Evolutionary conservation across 2,329 filamentous ascomycete species (phyloP).

Genomic region (Ophiocordyceps camponoti-saundersi): DNA sequence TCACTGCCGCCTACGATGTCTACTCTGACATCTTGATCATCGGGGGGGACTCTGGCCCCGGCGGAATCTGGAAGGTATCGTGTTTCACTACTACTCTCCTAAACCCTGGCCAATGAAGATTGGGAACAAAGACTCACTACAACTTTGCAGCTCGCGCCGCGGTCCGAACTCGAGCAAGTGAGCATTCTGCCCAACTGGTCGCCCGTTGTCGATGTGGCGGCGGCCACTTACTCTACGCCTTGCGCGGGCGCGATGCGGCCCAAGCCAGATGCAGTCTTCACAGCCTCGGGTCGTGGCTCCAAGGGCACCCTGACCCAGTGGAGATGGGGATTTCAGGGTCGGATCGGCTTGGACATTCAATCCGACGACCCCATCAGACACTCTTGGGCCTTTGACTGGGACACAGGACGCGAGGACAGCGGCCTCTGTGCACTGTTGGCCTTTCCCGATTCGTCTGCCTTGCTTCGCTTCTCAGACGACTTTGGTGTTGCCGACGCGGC

Average conservation of each 20-base stretch:
- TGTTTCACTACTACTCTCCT: background rate
- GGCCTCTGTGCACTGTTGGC: slow-evolving; percentile 25
- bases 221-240: slow-evolving; percentile 18
- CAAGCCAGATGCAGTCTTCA: slow-evolving; percentile 39
- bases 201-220: slow-evolving; percentile 36
- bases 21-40: slow-evolving; percentile 65
- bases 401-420: slow-evolving; percentile 4
- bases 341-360: slow-evolving; percentile 41
- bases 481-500: slow-evolving; percentile 26
- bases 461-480: slow-evolving; percentile 31
- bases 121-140: slow-evolving; percentile 2
- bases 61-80: slow-evolving; percentile 53
- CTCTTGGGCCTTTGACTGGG: slow-evolving; percentile 31
- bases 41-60: slow-evolving; percentile 62
- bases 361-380: slow-evolving; percentile 29
- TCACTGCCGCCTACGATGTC: slow-evolving; percentile 54
- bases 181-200: slow-evolving; percentile 46
- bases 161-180: slow-evolving; percentile 26
- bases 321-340: slow-evolving; percentile 52
- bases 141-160: slow-evolving; percentile 29
- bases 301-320: slow-evolving; percentile 51
- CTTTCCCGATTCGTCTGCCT: slow-evolving; percentile 27
- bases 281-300: slow-evolving; percentile 45
- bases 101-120: background rate
- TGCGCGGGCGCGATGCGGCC: too few relatives aligned